Conservation (phyloP, 2,329 filamentous ascomycete species). For the Penicillium sp. region DNA sequence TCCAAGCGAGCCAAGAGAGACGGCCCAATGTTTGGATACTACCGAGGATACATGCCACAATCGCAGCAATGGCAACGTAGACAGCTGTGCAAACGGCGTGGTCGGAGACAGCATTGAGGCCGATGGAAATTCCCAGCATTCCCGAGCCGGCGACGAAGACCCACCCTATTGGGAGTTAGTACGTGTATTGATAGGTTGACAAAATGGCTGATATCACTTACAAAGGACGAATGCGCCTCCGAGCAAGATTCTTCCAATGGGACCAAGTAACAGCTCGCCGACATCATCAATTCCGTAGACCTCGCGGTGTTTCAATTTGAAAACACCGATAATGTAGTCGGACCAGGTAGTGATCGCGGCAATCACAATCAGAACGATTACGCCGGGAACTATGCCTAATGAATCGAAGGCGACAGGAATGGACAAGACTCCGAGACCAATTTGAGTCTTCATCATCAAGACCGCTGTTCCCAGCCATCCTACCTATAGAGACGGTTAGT, state of each 20-base stretch:
- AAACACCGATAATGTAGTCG: slow-evolving; percentile 9
- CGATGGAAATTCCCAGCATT: slow-evolving; percentile 23
- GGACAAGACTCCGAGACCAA: slow-evolving; percentile 7
- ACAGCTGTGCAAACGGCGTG: slow-evolving; percentile 21
- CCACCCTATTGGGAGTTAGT: slow-evolving; percentile 16
- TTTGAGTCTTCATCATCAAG: slow-evolving; percentile 10
- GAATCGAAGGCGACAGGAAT: slow-evolving; percentile 7
- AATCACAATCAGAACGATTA: slow-evolving; percentile 8
- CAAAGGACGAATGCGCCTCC: neutral
- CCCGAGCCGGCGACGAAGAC: slow-evolving; percentile 21
- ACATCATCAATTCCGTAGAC: slow-evolving; percentile 12
- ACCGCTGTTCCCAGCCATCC: slow-evolving; percentile 6
- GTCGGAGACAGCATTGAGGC: slow-evolving; percentile 18
- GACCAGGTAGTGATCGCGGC: slow-evolving; percentile 11
- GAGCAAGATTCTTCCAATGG: neutral
- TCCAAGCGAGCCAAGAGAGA: slow-evolving; percentile 22
- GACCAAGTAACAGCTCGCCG: slow-evolving; percentile 8
- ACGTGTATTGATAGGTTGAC: neutral
- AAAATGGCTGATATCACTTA: neutral
- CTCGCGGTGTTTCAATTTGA: slow-evolving; percentile 3
- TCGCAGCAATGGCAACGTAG: slow-evolving; percentile 17
- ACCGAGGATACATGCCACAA: slow-evolving; percentile 11
- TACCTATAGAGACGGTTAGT: neutral
- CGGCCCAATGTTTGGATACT: slow-evolving; percentile 21
- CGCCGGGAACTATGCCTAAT: slow-evolving; percentile 5